Base-by-base conservation (phyloP, 352 stramenopile genomes). In the Globisporangium rhizosaccharum region DNA sequence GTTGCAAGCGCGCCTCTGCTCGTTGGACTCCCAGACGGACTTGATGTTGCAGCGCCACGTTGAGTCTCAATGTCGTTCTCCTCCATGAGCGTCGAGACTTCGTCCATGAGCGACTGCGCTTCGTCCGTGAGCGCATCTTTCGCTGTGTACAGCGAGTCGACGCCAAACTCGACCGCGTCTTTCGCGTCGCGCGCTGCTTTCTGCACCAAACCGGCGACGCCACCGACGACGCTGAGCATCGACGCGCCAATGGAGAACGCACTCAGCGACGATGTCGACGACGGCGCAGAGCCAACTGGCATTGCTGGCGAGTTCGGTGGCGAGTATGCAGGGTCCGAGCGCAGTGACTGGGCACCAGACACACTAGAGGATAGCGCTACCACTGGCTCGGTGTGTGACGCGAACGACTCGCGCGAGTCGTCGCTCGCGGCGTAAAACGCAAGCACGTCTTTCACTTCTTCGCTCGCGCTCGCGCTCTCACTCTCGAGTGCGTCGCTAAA, bases 161-260 rank as follows among this genome's bases (percentile, higher is more conserved):
- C 79, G 7, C 78, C 63, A 49, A 80, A 86, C 42, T 93, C 81
- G 3, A 93, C 69, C 0, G 60, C 81, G 36, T 90, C 81, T 62
- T 90, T 91, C 25, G 83, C 83, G 37, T 88, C 78, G 53, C 86
- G 84, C 8, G 84, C 83, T 0, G 78, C 84, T 56, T 88, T 88
- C 17, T 87, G 69, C 17, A 93, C 78, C 47, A 85, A 72, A 15
- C 81, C 82, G 12, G 82, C 80, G 17, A 91, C 75, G 11, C 79
- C 82, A 26, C 82, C 78, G 44, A 90, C 78, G 18, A 79, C 76
- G 54, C 70, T 90, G 36, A 88, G 62, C 28, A 92, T 54, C 25
- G 77, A 90, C 15, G 67, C 68, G 9, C 82, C 82, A 55, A 91
- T 72, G 3, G 77, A 81, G 49, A 77, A 77, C 14, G 67, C 62